phyloP scores from a whole-genome alignment of 768 basidiomycete species.

The Russula sp. region DNA sequence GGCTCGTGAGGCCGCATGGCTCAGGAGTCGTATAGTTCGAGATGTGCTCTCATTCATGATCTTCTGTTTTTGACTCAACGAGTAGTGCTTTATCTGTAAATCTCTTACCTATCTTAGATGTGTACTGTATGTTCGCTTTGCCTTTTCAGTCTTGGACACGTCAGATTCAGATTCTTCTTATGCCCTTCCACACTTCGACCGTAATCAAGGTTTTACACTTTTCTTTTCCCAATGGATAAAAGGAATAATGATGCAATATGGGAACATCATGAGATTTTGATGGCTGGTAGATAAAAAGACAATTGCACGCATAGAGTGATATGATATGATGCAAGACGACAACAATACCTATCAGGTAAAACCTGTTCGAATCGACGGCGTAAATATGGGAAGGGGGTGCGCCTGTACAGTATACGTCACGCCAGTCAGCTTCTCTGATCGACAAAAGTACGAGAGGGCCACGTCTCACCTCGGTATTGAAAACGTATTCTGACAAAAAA shows the following conservation, averaged over 20 bases:
- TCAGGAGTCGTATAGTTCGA: constrained; percentile 4
- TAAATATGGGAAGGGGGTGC: constrained; percentile 70
- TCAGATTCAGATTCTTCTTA: neutral
- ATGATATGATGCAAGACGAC: neutral
- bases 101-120: constrained; percentile 22
- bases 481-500: constrained; percentile 62
- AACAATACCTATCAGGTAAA: constrained; percentile 41
- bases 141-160: constrained; percentile 2
- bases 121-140: constrained; percentile 7
- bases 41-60: constrained; percentile 1
- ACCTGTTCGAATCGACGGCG: constrained; percentile 47
- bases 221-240: neutral
- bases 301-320: neutral
- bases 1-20: neutral
- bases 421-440: neutral
- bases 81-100: constrained; percentile 14
- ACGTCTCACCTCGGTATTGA: constrained; percentile 79
- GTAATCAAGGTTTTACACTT: constrained; percentile 7
- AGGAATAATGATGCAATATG: neutral
- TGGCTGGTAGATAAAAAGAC: constrained; percentile 18
- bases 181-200: neutral
- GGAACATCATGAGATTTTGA: constrained; percentile 13
- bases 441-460: constrained; percentile 4
- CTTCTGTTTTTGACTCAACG: constrained; percentile 1
- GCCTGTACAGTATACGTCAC: constrained; percentile 41